Evolutionary conservation across 2,329 filamentous ascomycete genomes (phyloP), one percentile per base, ranked within the genome.

Genomic region (Alternaria brassicicola): DNA sequence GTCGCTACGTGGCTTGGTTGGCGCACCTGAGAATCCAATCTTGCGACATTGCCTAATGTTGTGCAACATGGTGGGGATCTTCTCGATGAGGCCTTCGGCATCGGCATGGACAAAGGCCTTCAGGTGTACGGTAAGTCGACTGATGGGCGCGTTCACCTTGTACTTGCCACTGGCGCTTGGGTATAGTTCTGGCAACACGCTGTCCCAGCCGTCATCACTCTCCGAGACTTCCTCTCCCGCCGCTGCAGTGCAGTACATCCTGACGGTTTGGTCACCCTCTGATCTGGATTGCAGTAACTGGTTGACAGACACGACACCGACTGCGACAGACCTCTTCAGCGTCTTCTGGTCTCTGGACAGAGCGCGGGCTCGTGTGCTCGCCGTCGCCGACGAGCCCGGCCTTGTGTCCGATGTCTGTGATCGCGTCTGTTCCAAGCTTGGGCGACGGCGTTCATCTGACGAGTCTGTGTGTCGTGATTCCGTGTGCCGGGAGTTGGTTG

Each of bases 11-110:
- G 90, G 84, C 73, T 92, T 93, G 0, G 90, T 93, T 0, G 95
- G 94, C 2, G 93, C 93, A 12, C 93, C 93, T 3, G 94, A 92
- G 75, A 99, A 98, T 2, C 93, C 95, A 76, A 98, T 93, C 75
- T 95, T 95, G 69, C 84, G 89, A 0, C 93, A 96, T 75, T 90
- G 90, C 56, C 84, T 84, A 59, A 98, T 86, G 50, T 90, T 89
- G 49, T 96, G 89, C 13, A 99, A 86, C 13, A 96, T 80, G 0
- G 94, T 98, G 0, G 95, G 95, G 3, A 92, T 97, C 46, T 89
- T 88, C 70, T 90, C 92, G 71, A 98, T 90, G 38, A 99, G 84
- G 0, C 80, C 82, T 64, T 96, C 92, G 1, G 92, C 88, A 68
- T 98, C 92, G 1, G 86, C 82, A 67, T 90, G 85, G 33, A 87